Base-by-base conservation (phyloP, 2,329 filamentous ascomycete genomes). In the Cytospora piceicola region DNA sequence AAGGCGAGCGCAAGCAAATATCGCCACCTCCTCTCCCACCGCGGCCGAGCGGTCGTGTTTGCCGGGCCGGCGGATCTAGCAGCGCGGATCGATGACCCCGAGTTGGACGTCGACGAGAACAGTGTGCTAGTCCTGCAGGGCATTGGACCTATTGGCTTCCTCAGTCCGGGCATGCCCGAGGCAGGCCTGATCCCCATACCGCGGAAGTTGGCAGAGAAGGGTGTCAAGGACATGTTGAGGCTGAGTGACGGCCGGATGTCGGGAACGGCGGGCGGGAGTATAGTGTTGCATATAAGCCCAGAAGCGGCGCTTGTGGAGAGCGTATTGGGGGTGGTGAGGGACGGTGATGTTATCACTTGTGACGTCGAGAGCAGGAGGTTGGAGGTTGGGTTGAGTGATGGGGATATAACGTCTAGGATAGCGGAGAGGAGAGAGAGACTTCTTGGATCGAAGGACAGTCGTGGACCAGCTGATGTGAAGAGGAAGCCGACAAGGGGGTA, bases 1-100 rank as follows among this genome's bases (percentile, higher is more conserved):
- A 97, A 97, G 74, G 96, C 96, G 70, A 96, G 93, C 0, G 94
- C 94, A 0, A 81, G 79, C 11, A 97, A 96, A 74, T 88, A 97
- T 77, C 88, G 90, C 1, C 82, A 71, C 0, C 74, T 86, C 0
- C 75, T 85, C 0, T 68, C 71, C 9, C 83, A 85, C 66, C 75
- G 77, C 0, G 83, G 83, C 0, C 75, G 67, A 0, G 83, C 82
- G 0, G 81, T 93, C 3, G 83, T 84, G 0, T 97, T 97, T 74
- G 84, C 82, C 0, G 91, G 91, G 20, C 89, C 92, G 36, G 92
- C 90, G 1, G 93, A 94, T 0, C 79, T 97, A 15, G 89, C 88
- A 29, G 80, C 81, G 24, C 90, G 93, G 9, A 78, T 86, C 32
- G 83, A 86, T 64, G 77, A 79, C 52, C 79, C 80, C 0, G 72